Evolutionary conservation across 495 filamentous ascomycete genomes (phyloP).

Genomic region (Gamarada debralockiae): DNA sequence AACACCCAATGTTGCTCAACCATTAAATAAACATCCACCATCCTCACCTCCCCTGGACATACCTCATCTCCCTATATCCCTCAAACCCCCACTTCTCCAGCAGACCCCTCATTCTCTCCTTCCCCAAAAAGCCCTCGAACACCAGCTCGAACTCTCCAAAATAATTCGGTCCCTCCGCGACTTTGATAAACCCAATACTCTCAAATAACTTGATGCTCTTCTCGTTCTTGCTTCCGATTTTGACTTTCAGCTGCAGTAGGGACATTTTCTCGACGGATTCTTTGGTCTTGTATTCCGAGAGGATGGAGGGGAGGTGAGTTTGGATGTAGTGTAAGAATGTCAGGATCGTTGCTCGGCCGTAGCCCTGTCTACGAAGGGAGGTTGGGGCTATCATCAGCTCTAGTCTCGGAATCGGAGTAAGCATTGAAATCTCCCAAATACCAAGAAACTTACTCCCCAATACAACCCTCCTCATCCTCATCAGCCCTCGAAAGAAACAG

Average conservation of each 20-base stretch:
- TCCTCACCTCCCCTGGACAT: no score
- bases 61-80: no score
- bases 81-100: constrained; percentile 31
- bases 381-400: constrained; percentile 83
- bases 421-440: no score
- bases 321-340: constrained; percentile 65
- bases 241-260: constrained; percentile 44
- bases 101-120: constrained; percentile 21
- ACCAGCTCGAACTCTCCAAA: constrained; percentile 51
- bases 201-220: constrained; percentile 59
- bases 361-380: constrained; percentile 54
- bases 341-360: constrained; percentile 61
- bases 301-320: constrained; percentile 41
- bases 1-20: no score
- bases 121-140: constrained; percentile 30
- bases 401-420: constrained; percentile 29
- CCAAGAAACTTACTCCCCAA: constrained; percentile 61
- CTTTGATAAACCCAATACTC: constrained; percentile 48
- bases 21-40: no score
- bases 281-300: constrained; percentile 50
- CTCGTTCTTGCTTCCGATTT: constrained; percentile 53
- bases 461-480: constrained; percentile 32
- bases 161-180: constrained; percentile 50
- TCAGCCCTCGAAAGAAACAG: constrained; percentile 61
- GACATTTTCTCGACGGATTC: constrained; percentile 2